These are phyloP conservation scores for Tripterygium wilfordii DNA, from an alignment of 177 flowering plant species.

Conservation along the genomic window DNA sequence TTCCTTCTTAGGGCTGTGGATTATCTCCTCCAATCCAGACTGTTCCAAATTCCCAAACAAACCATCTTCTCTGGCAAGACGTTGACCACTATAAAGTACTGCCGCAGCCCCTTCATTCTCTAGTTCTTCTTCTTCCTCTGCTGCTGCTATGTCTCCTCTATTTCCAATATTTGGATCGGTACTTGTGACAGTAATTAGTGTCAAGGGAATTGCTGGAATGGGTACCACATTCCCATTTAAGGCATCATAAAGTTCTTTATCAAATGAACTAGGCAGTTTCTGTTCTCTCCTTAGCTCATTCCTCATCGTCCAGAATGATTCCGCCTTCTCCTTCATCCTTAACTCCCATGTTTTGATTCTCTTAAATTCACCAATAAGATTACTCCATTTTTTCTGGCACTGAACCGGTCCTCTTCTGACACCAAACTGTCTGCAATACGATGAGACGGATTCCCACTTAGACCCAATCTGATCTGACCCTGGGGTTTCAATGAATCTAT, in stretches of 20 bases:
- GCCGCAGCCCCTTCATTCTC: slow-evolving; percentile 9
- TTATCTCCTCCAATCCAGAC: slow-evolving; percentile 10
- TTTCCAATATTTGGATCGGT: slow-evolving; percentile 7
- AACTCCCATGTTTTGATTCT: slow-evolving; percentile 73
- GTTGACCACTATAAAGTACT: slow-evolving; percentile 9
- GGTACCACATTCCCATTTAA: slow-evolving; percentile 29
- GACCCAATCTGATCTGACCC: slow-evolving; percentile 44
- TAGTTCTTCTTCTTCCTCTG: slow-evolving; percentile 8
- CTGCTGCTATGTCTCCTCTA: slow-evolving; percentile 1
- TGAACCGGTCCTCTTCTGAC: slow-evolving; percentile 72
- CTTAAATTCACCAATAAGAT: slow-evolving; percentile 59
- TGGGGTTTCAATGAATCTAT: slow-evolving; percentile 16
- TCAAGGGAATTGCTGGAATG: slow-evolving; percentile 2
- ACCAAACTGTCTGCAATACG: slow-evolving; percentile 56
- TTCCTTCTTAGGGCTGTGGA: slow-evolving; percentile 10
- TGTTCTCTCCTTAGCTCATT: slow-evolving; percentile 59
- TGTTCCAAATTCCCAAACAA: slow-evolving; percentile 21
- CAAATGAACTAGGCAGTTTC: slow-evolving; percentile 65
- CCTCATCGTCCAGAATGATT: slow-evolving; percentile 73
- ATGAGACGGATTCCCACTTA: slow-evolving; percentile 68
- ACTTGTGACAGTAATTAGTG: neutral
- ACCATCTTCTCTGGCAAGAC: slow-evolving; percentile 14
- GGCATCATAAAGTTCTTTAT: slow-evolving; percentile 58
- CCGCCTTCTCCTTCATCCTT: slow-evolving; percentile 20
- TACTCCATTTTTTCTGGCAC: slow-evolving; percentile 79